phyloP scores from a whole-genome alignment of 768 basidiomycete species.

The Boletus tylopilopsis region DNA sequence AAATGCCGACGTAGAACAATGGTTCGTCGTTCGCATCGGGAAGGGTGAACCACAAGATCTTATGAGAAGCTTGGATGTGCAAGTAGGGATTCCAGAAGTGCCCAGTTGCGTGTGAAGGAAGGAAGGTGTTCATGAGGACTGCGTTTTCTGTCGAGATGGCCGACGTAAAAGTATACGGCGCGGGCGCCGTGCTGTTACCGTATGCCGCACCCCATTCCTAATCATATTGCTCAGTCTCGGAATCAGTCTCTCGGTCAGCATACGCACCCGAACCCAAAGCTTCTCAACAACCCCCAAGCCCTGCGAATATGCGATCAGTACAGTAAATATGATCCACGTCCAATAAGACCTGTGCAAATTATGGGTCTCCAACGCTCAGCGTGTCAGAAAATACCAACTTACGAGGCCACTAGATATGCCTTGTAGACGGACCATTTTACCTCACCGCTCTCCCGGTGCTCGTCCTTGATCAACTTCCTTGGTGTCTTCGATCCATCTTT shows the following conservation, averaged over 20 bases:
- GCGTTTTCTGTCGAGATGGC: constrained; percentile 27
- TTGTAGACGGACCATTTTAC: constrained; percentile 77
- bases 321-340: constrained; percentile 24
- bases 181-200: not conserved
- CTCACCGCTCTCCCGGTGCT: constrained; percentile 74
- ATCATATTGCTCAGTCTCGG: not conserved
- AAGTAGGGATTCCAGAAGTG: constrained; percentile 16
- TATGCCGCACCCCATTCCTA: constrained; percentile 32
- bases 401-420: constrained; percentile 71
- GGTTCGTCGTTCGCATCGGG: constrained; percentile 59
- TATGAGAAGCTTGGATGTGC: constrained; percentile 11
- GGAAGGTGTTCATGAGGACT: constrained; percentile 22
- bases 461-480: constrained; percentile 73
- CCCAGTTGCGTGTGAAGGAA: constrained; percentile 17
- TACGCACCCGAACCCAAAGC: constrained; percentile 28
- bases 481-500: constrained; percentile 49
- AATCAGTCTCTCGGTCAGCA: not conserved
- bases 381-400: not conserved
- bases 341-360: constrained; percentile 26
- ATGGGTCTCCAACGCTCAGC: not conserved
- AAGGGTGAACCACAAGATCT: constrained; percentile 19
- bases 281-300: constrained; percentile 27
- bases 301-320: constrained; percentile 25
- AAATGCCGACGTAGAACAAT: constrained; percentile 67
- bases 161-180: constrained; percentile 20